Percentiles rank a stretch among this genome's conserved stretches.
These are phyloP conservation scores for Globisporangium heterothallicum DNA, from an alignment of 352 stramenopile genomes.

Conservation along the genomic window DNA sequence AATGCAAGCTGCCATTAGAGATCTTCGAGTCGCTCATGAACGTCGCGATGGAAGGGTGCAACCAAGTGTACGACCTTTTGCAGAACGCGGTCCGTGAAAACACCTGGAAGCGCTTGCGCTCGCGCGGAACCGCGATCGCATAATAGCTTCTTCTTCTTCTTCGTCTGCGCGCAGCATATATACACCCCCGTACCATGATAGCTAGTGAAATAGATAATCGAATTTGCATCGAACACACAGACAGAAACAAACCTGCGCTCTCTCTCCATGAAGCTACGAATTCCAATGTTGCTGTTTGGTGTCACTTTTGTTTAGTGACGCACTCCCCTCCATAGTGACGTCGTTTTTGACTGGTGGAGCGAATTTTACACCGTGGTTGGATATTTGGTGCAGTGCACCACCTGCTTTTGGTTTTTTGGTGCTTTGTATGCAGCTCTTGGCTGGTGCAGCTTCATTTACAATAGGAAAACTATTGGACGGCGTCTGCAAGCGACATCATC, in stretches of 20 bases:
- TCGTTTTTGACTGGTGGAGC: too few relatives aligned
- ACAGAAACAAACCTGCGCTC: too few relatives aligned
- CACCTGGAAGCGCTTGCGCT: conserved; percentile 71
- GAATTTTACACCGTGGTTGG: neutral
- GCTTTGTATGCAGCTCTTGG: neutral
- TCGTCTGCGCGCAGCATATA: too few relatives aligned
- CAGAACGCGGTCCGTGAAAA: conserved; percentile 85
- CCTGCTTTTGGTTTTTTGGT: neutral
- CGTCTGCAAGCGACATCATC: too few relatives aligned
- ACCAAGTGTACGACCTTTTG: conserved; percentile 81
- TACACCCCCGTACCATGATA: too few relatives aligned
- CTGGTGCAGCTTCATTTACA: neutral
- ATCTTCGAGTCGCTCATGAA: conserved; percentile 86
- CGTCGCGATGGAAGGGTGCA: conserved; percentile 70
- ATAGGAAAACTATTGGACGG: neutral
- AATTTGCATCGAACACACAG: too few relatives aligned
- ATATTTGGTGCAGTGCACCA: too few relatives aligned
- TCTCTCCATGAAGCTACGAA: too few relatives aligned
- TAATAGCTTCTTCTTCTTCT: conserved; percentile 15
- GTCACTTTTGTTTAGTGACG: too few relatives aligned
- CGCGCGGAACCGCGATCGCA: conserved; percentile 35
- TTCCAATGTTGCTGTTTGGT: too few relatives aligned
- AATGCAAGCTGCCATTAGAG: conserved; percentile 86
- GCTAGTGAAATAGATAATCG: too few relatives aligned
- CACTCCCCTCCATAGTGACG: too few relatives aligned